Conservation (phyloP, 495 filamentous ascomycete species). For the Lophiotrema nucula region DNA sequence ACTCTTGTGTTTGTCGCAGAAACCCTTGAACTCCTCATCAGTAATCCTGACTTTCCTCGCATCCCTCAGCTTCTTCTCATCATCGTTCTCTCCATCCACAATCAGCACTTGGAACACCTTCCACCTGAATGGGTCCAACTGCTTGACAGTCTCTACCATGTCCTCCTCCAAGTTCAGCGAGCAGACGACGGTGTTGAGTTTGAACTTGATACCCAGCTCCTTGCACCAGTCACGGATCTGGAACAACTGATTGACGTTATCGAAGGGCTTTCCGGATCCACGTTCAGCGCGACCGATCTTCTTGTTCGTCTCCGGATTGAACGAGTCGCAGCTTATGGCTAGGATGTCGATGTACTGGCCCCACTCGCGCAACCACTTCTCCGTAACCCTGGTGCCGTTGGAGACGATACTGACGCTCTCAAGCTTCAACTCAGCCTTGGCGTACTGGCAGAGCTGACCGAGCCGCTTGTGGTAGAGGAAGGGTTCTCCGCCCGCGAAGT, state of each 20-base stretch:
- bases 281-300: constrained; percentile 51
- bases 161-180: constrained; percentile 53
- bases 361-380: constrained; percentile 45
- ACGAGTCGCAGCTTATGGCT: constrained; percentile 59
- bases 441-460: constrained; percentile 49
- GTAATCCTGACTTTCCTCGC: constrained; percentile 50
- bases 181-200: constrained; percentile 60
- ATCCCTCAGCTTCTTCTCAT: constrained; percentile 46
- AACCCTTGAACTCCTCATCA: constrained; percentile 49
- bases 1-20: constrained; percentile 50
- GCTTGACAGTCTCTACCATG: constrained; percentile 49
- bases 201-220: constrained; percentile 53
- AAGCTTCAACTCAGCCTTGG: constrained; percentile 51
- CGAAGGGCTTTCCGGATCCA: constrained; percentile 27
- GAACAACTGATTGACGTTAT: constrained; percentile 48
- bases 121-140: constrained; percentile 53
- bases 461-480: constrained; percentile 54
- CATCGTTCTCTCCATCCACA: constrained; percentile 57
- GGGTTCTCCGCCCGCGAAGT: constrained; percentile 61
- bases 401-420: constrained; percentile 56
- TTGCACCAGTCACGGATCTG: constrained; percentile 48
- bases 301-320: constrained; percentile 53
- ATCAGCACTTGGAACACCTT: constrained; percentile 59
- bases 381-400: constrained; percentile 52
- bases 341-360: constrained; percentile 53